Conservation (phyloP, 2,329 filamentous ascomycete species). For the Penicillium aurantiogriseum region DNA sequence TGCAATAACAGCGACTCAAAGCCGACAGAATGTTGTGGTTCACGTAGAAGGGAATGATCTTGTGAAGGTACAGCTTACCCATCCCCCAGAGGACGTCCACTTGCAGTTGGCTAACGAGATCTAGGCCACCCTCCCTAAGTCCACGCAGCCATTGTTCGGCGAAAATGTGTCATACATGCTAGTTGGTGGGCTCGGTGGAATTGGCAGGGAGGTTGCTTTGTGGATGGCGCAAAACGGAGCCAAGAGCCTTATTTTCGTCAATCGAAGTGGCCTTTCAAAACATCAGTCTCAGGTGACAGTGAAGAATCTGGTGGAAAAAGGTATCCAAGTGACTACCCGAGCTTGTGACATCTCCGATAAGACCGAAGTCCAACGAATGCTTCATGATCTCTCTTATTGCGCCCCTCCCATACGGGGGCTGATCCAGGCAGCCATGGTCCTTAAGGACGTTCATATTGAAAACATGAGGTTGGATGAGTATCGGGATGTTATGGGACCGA, state of each 20-base stretch:
- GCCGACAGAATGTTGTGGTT: constrained; percentile 7
- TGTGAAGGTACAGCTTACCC: constrained; percentile 12
- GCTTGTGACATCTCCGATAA: constrained; percentile 34
- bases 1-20: constrained; percentile 10
- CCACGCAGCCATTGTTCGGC: neutral
- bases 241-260: constrained; percentile 53
- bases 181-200: constrained; percentile 30
- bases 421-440: constrained; percentile 30
- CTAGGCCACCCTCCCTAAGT: constrained; percentile 1
- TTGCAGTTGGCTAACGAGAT: neutral
- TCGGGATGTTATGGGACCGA: constrained; percentile 32
- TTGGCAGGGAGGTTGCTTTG: constrained; percentile 28
- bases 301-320: constrained; percentile 19
- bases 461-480: constrained; percentile 38
- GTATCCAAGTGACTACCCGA: constrained; percentile 21
- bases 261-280: constrained; percentile 39
- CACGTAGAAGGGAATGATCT: constrained; percentile 4
- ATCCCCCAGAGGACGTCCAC: no score
- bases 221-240: constrained; percentile 53
- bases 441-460: constrained; percentile 34
- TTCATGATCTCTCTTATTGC: constrained; percentile 6
- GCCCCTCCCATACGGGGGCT: constrained; percentile 26
- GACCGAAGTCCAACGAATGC: constrained; percentile 29
- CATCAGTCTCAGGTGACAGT: constrained; percentile 18
- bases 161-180: constrained; percentile 27